Base-by-base conservation (phyloP, 345 rosid genomes). In the Conringia planisiliqua region DNA sequence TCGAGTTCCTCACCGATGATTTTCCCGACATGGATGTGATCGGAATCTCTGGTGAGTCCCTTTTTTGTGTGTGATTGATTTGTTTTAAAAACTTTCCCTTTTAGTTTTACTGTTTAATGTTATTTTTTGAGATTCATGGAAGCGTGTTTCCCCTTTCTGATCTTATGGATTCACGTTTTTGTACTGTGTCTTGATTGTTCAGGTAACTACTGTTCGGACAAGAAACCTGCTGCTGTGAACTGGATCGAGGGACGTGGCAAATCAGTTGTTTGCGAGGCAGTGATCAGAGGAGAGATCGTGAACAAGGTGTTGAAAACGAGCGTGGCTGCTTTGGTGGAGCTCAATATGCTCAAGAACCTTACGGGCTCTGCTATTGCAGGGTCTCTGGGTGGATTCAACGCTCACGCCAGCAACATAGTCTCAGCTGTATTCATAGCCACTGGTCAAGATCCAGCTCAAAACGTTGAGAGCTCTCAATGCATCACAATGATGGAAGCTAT, bases 201-300 rank as follows among this genome's bases (percentile, higher is more conserved):
- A 90, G 94, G 96, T 48, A 92, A 92, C 58, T 88, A 72, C 33
- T 92, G 98, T 78, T 88, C 96, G 16, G 98, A 92, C 77, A 92
- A 92, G 84, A 92, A 92, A 68, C 86, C 98, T 11, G 94, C 98
- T 26, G 98, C 98, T 27, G 92, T 92, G 58, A 92, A 92, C 77
- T 92, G 96, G 96, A 90, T 92, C n/a, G 92, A 90, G 76, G 98
- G 98, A 55, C 89, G 95, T 16, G 96, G 96, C 1, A 91, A 91
- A 77, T 89, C 97, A 24, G 93, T 91, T 64, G 92, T 91, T 10
- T 91, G 97, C 3, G 97, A 91, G 93, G 97, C 91, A 39, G 84
- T 69, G 12, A 91, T 91, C 62, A 84, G 72, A 75, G 97, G 86
- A 71, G 97, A 89, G 56, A 84, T 85, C 3, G 96, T 91, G 66